phyloP scores from a whole-genome alignment of 2,329 filamentous ascomycete species.

The Metarhizium brunneum region DNA sequence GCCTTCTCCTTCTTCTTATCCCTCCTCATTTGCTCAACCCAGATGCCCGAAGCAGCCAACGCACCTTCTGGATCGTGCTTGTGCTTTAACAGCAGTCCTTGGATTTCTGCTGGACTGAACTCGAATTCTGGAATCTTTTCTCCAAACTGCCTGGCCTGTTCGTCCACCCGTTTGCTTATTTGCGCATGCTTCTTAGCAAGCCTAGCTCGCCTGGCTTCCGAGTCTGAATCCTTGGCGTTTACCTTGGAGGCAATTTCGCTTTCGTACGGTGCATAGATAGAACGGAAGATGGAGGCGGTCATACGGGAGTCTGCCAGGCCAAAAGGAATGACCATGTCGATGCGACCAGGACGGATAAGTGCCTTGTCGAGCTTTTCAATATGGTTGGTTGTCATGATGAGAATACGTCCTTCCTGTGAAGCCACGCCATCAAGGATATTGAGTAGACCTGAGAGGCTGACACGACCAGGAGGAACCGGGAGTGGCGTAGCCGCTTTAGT shows the following conservation, averaged over 20 bases:
- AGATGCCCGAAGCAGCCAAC: slow-evolving; percentile 35
- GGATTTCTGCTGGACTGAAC: slow-evolving; percentile 53
- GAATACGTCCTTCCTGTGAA: slow-evolving; percentile 52
- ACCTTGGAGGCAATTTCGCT: slow-evolving; percentile 13
- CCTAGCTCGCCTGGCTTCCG: slow-evolving; percentile 19
- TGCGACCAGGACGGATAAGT: slow-evolving; percentile 51
- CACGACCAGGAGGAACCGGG: slow-evolving; percentile 16
- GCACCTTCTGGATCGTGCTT: slow-evolving; percentile 43
- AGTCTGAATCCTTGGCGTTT: slow-evolving; percentile 15
- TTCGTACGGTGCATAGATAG: slow-evolving; percentile 47
- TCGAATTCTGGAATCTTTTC: slow-evolving; percentile 41
- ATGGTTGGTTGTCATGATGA: slow-evolving; percentile 60
- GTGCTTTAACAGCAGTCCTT: slow-evolving; percentile 47
- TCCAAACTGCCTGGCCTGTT: slow-evolving; percentile 39
- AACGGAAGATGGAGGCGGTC: slow-evolving; percentile 44
- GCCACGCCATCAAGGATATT: slow-evolving; percentile 73
- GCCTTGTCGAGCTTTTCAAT: slow-evolving; percentile 52
- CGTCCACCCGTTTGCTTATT: slow-evolving; percentile 30
- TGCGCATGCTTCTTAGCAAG: slow-evolving; percentile 21
- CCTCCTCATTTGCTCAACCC: slow-evolving; percentile 39
- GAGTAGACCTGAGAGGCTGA: slow-evolving; percentile 68
- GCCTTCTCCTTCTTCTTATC: slow-evolving; percentile 38
- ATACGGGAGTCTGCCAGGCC: slow-evolving; percentile 43
- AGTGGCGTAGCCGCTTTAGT: not conserved
- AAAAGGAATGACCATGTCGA: slow-evolving; percentile 52